Evolutionary conservation across 768 basidiomycete species (phyloP), one percentile per base, ranked within the genome.

Genomic region (Leccinum ochraceum): DNA sequence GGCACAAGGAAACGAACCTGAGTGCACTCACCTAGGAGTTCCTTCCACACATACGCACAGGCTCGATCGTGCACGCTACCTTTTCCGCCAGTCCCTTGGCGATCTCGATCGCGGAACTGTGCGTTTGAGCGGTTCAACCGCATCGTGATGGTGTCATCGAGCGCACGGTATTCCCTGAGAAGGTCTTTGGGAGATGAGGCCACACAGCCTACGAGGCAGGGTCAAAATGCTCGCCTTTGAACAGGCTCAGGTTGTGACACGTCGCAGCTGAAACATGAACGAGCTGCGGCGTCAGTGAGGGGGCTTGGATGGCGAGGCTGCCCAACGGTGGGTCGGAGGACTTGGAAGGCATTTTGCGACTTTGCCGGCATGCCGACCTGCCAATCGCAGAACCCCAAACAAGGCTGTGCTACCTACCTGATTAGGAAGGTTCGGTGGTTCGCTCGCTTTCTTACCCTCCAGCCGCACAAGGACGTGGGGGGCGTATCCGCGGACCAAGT

Each of bases 61-160:
- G 90, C 86, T 70, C 86, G 83, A 57, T 90, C 89, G 69, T 92
- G 86, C 51, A 87, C 74, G 59, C 77, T 88, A 14, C 80, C 83
- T 54, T 75, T 79, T 36, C 77, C 75, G 49, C 68, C 74, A 24
- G 74, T 65, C 11, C 81, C 81, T 53, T 75, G 66, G 28, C 90
- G 83, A 65, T 90, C 86, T 63, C 81, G 79, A 76, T 94, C 92
- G 55, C 90, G 82, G 73, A 88, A 85, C 56, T 86, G 81, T 5
- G 92, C 92, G 59, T 82, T 84, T 42, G 90, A 88, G 54, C 92
- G 84, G 71, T 94, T 94, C 52, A 93, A 73, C 36, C 92, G 81
- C 87, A 92, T 90, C 44, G 81, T 83, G 64, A 94, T 88, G 7
- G 84, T 78, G 68, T 94, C 92, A 74, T 94, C 92, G 14, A 94